Percentiles rank a stretch among this genome's conserved stretches.
These are phyloP conservation scores for Phytophthora cajani DNA, from an alignment of 352 stramenopile genomes.

Conservation along the genomic window DNA sequence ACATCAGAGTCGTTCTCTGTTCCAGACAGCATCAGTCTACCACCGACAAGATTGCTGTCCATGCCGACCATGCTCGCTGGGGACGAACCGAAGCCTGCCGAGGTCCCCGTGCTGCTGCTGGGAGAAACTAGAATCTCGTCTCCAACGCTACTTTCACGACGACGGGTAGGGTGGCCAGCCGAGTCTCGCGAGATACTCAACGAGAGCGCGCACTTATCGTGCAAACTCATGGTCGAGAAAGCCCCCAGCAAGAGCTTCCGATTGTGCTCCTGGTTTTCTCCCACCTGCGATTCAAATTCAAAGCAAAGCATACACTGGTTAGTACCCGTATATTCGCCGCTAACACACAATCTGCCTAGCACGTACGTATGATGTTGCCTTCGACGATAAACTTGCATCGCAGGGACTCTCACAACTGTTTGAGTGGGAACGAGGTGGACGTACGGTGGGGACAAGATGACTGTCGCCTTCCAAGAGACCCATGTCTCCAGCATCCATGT, in stretches of 20 bases:
- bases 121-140: conserved; percentile 48
- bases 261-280: conserved; percentile 84
- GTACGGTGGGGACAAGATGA: neutral
- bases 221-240: conserved; percentile 90
- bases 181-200: conserved; percentile 80
- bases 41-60: conserved; percentile 31
- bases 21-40: conserved; percentile 40
- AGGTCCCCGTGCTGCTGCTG: conserved; percentile 36
- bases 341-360: neutral
- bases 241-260: conserved; percentile 82
- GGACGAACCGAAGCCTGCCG: conserved; percentile 31
- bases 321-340: conserved; percentile 1
- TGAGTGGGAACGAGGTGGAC: conserved; percentile 29
- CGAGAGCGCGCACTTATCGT: conserved; percentile 87
- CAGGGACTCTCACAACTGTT: conserved; percentile 44
- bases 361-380: conserved; percentile 62
- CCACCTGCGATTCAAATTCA: conserved; percentile 40
- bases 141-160: conserved; percentile 63
- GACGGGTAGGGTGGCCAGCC: conserved; percentile 34
- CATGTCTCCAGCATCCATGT: conserved; percentile 48
- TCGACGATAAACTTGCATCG: conserved; percentile 32
- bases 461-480: conserved; percentile 36
- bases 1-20: conserved; percentile 74
- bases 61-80: conserved; percentile 38
- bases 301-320: neutral